Evolutionary conservation across 768 basidiomycete species (phyloP), one percentile per base, ranked within the genome.

Genomic region (Suillus sp.): DNA sequence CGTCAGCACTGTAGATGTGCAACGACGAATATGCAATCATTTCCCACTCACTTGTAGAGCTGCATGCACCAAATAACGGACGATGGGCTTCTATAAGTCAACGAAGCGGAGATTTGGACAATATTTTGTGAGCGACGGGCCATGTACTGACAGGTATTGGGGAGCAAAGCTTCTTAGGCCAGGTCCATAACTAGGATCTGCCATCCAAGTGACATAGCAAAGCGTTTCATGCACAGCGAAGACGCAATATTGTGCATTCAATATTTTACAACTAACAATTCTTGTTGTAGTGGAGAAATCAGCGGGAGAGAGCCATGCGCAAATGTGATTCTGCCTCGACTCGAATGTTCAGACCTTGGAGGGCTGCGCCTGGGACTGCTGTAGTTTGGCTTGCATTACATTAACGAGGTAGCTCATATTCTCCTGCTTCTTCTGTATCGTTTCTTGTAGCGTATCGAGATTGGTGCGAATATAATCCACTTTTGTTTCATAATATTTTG

Each of bases 371-470:
- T 68, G 67, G 13, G 69, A 35, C 63, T 77, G 70, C 60, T 79
- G 78, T 63, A 87, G 67, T 71, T 86, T 88, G 67, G 78, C 74
- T 75, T 96, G 93, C 77, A 96, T 83, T 43, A 95, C 80, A 67
- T 83, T 85, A 32, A 91, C 73, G 59, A 96, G 74, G 69, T 85
- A 87, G 71, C 84, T 89, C 79, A 93, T 82, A 75, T 95, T 95
- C 47, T 96, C 94, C 76, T 93, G 87, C 79, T 98, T 99, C 79
- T 89, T 91, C 74, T 88, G 83, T 68, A 99, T 92, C 38, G 94
- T 93, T 51, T 90, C 90, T 74, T 98, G 94, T 53, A 99, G 79
- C 30, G 86, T 84, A 42, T 96, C 94, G 43, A 96, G 83, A 72
- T 96, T 98, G 27, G 81, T 81, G 56, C 85, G 87, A 68, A 99